A percentile compares a stretch with the other conserved stretches of the same genome.
Evolutionary conservation across 2,329 filamentous ascomycete species (phyloP).

Genomic region (Pochonia chlamydosporia): DNA sequence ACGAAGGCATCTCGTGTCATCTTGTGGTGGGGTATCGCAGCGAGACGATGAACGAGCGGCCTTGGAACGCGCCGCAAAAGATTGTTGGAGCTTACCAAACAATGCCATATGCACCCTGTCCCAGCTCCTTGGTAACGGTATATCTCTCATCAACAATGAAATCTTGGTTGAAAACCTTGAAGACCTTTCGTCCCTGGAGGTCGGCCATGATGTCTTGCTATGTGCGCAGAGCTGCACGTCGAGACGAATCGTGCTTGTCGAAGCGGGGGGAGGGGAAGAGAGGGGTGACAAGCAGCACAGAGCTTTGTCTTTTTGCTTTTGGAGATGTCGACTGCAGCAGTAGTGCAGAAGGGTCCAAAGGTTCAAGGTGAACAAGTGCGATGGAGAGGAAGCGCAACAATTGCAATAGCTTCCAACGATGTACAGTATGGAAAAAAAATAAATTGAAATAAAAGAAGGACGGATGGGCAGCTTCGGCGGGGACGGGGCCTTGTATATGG

Average conservation of each 20-base stretch:
- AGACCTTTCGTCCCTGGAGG: slow-evolving; percentile 68
- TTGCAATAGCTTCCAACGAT: neutral
- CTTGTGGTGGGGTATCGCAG: neutral
- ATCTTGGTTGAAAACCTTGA: slow-evolving; percentile 99
- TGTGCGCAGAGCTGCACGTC: neutral
- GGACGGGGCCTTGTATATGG: slow-evolving; percentile 3
- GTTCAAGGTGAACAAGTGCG: neutral
- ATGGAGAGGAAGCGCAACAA: neutral
- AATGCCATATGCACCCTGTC: slow-evolving; percentile 96
- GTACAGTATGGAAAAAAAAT: neutral
- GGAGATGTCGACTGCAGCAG: neutral
- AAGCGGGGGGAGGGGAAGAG: slow-evolving; percentile 1
- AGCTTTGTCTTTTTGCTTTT: neutral
- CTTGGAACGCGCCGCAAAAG: no score
- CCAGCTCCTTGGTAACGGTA: slow-evolving; percentile 96
- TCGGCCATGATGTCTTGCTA: slow-evolving; percentile 28
- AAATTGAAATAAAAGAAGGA: neutral
- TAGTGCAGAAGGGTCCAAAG: slow-evolving; percentile 15
- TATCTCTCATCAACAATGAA: slow-evolving; percentile 98
- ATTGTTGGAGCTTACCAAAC: slow-evolving; percentile 68
- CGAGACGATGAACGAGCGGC: no score
- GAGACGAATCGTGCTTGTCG: slow-evolving; percentile 1
- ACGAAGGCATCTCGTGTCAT: no score
- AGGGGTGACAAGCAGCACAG: neutral
- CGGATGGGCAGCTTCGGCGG: slow-evolving; percentile 1